Conservation (phyloP, 2,329 filamentous ascomycete species). For the Lecanosticta acicola region DNA sequence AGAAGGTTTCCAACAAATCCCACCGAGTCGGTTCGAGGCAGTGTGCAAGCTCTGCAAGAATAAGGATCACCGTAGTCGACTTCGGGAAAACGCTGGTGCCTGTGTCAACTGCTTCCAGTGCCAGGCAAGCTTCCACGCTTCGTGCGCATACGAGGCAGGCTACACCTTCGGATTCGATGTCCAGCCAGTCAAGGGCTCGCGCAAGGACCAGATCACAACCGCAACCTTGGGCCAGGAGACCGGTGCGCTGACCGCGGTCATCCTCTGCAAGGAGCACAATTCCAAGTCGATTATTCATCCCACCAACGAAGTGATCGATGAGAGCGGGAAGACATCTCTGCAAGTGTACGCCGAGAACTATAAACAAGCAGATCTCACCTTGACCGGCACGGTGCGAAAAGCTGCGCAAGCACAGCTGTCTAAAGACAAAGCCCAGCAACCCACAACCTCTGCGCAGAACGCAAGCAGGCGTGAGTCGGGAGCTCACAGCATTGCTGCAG, state of each 20-base stretch:
- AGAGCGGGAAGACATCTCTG: constrained; percentile 68
- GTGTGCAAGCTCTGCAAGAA: constrained; percentile 79
- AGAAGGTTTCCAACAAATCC: constrained; percentile 83
- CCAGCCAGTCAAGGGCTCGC: constrained; percentile 79
- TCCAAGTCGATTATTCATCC: constrained; percentile 68
- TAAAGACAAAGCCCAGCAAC: constrained; percentile 45
- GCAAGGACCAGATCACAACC: constrained; percentile 72
- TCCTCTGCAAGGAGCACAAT: constrained; percentile 86
- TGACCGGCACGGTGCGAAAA: constrained; percentile 90
- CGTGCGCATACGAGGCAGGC: constrained; percentile 78
- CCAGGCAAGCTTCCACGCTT: constrained; percentile 68
- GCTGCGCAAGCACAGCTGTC: constrained; percentile 67
- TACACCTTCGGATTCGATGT: constrained; percentile 88
- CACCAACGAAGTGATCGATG: constrained; percentile 69
- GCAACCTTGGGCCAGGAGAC: constrained; percentile 75
- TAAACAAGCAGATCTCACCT: constrained; percentile 86
- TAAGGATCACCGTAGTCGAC: constrained; percentile 37
- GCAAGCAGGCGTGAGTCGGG: constrained; percentile 38
- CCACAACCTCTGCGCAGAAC: constrained; percentile 27
- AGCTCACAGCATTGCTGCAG: constrained; percentile 29
- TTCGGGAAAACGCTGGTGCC: constrained; percentile 52
- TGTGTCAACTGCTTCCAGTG: constrained; percentile 79
- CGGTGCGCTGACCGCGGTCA: constrained; percentile 73
- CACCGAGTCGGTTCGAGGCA: constrained; percentile 65
- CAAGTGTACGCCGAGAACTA: constrained; percentile 83